A percentile compares a stretch with the other conserved stretches of the same genome.
Conservation (phyloP, 2,329 filamentous ascomycete genomes). For the Amauroascus verrucosus region DNA sequence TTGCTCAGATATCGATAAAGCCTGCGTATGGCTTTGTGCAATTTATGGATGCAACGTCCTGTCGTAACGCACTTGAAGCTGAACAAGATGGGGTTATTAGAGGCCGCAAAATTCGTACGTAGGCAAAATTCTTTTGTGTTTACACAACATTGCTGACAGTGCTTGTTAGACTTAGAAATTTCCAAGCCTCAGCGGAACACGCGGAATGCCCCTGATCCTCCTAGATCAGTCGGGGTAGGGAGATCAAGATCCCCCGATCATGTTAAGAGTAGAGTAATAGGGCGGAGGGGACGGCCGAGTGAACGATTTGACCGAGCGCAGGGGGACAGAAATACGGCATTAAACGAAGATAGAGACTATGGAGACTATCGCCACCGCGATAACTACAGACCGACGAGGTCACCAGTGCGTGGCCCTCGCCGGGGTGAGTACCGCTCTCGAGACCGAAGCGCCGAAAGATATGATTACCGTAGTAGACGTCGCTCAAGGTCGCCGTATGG, state of each 20-base stretch:
- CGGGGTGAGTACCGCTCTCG: conserved; percentile 52
- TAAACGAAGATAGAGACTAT: conserved; percentile 38
- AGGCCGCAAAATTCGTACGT: conserved; percentile 87
- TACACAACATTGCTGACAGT: conserved; percentile 17
- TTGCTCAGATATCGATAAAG: conserved; percentile 93
- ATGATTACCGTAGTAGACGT: conserved; percentile 46
- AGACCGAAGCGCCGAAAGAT: conserved; percentile 39
- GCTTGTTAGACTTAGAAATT: conserved; percentile 65
- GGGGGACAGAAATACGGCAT: conserved; percentile 29
- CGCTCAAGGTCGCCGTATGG: conserved; percentile 61
- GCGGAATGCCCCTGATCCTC: conserved; percentile 44
- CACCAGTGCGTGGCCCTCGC: conserved; percentile 50
- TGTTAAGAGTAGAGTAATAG: conserved; percentile 31
- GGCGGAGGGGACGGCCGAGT: conserved; percentile 24
- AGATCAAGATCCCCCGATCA: conserved; percentile 57
- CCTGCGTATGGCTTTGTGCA: conserved; percentile 96
- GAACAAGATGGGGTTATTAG: conserved; percentile 74
- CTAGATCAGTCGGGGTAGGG: conserved; percentile 28
- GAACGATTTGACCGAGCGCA: conserved; percentile 39
- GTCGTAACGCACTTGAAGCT: conserved; percentile 59
- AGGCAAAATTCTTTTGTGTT: background rate
- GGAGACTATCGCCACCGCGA: conserved; percentile 45
- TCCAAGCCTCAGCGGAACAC: conserved; percentile 79
- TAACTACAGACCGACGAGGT: conserved; percentile 55
- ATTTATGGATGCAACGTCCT: conserved; percentile 68